Evolutionary conservation across 495 filamentous ascomycete species (phyloP), one percentile per base, ranked within the genome.

Genomic region (Neurospora sp.): DNA sequence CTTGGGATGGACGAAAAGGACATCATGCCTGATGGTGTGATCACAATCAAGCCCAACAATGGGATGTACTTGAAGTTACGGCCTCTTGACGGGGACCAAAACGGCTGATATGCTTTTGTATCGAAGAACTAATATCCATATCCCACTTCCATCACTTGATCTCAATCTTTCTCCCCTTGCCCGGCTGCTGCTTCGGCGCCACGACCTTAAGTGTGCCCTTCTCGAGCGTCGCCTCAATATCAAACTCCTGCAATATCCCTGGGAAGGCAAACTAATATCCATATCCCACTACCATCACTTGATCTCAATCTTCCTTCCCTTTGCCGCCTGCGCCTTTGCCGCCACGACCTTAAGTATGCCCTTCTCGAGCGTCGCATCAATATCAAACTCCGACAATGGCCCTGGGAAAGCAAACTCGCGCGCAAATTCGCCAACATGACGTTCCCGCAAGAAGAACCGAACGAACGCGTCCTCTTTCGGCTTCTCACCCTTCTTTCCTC

Each of bases 1-100:
- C 75, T 92, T 44, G 82, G 81, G 66, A 77, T 78, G 78, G 82
- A 84, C 69, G 85, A 86, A 78, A 84, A 81, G 41, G 84, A 89
- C 71, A 72, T 92, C n/a, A 76, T 85, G 10, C 81, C 91, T 18
- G 86, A 85, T 69, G 80, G 85, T 0, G 85, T 86, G 4, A 83
- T 92, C 35, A 93, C 92, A 4, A 83, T 87, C 12, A 86, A 85
- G 73, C 92, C 92, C 0, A 80, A 78, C 39, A 88, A 88, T 71
- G 92, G 92, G 9, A 80, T 94, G 85, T 70, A 20, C 62, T 59
- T 76, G 72, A 70, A 72, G 7, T 37, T 74, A 2, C 54, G 54
- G 54, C 14, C 23, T 31, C 27, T 62, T 62, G 20, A 54, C 20
- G 12, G 12, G 12, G 23, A 0, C 23, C 12, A 4, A 31, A 27